Evolutionary conservation across 495 filamentous ascomycete species (phyloP).

Genomic region (Penicillium atrosanguineum): DNA sequence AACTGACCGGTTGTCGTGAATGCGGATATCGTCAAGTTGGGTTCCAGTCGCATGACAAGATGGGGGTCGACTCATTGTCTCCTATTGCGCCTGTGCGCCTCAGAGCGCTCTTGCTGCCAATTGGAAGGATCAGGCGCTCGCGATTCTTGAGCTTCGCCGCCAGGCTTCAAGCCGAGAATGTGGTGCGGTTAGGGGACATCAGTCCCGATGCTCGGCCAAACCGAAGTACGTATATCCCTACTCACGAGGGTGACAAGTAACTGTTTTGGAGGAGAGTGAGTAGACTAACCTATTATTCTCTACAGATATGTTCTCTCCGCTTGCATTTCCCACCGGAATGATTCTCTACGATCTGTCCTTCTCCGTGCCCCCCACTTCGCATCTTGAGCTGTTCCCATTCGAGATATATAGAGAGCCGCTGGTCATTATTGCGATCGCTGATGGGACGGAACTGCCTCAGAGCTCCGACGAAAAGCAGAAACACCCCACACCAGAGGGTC

Average conservation of each 20-base stretch:
- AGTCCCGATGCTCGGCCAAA: conserved; percentile 84
- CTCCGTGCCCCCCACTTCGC: conserved; percentile 71
- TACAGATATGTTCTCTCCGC: conserved; percentile 89
- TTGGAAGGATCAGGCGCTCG: conserved; percentile 79
- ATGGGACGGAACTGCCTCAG: conserved; percentile 57
- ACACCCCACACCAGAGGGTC: conserved; percentile 37
- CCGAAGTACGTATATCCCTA: conserved; percentile 62
- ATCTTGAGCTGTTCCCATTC: conserved; percentile 77
- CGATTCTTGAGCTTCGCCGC: conserved; percentile 77
- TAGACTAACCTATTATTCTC: conserved; percentile 30
- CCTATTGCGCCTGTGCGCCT: conserved; percentile 87
- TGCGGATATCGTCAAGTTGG: conserved; percentile 35
- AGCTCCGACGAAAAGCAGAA: conserved; percentile 32
- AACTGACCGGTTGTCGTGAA: conserved; percentile 27
- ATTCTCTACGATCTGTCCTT: conserved; percentile 89
- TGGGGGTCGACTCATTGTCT: conserved; percentile 83
- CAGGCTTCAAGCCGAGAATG: conserved; percentile 73
- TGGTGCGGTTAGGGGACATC: conserved; percentile 86
- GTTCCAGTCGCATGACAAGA: conserved; percentile 49
- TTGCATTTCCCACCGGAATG: conserved; percentile 84
- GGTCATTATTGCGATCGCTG: conserved; percentile 74
- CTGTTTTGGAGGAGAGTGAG: not conserved
- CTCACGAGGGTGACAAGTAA: not conserved
- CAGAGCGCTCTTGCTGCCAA: conserved; percentile 75
- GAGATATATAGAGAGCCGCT: conserved; percentile 80